A percentile compares a stretch with the other conserved stretches of the same genome.
phyloP scores from a whole-genome alignment of 441 rosid genomes.

The Euphorbia celastroides region DNA sequence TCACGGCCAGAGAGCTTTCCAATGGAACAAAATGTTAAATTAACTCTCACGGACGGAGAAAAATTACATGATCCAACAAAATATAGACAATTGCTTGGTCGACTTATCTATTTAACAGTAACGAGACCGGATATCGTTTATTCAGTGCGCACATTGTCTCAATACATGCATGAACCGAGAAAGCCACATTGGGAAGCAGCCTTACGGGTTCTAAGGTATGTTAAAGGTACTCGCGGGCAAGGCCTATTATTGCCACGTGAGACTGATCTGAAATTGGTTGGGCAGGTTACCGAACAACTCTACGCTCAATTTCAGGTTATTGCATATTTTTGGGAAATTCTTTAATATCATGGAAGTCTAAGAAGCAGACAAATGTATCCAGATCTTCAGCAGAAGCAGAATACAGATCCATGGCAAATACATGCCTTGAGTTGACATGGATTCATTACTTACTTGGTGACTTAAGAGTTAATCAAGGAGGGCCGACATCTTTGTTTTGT shows the following conservation, averaged over 20 bases:
- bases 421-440: slow-evolving; percentile 8
- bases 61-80: background rate
- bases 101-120: background rate
- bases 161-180: background rate
- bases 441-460: background rate
- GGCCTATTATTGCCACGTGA: background rate
- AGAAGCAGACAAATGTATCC: background rate
- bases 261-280: background rate
- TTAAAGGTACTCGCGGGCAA: background rate
- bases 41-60: background rate
- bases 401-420: slow-evolving; percentile 6
- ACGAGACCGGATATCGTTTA: background rate
- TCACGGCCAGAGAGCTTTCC: background rate
- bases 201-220: background rate
- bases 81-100: background rate
- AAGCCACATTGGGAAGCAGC: slow-evolving; percentile 9
- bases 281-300: slow-evolving; percentile 2
- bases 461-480: background rate
- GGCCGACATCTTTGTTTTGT: background rate
- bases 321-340: background rate
- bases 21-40: background rate
- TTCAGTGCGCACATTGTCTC: background rate
- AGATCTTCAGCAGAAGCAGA: slow-evolving; percentile 1
- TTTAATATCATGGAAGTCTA: background rate
- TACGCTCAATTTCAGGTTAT: too few species aligned